phyloP scores from a whole-genome alignment of 2,329 filamentous ascomycete species.

The Pyricularia sp. region DNA sequence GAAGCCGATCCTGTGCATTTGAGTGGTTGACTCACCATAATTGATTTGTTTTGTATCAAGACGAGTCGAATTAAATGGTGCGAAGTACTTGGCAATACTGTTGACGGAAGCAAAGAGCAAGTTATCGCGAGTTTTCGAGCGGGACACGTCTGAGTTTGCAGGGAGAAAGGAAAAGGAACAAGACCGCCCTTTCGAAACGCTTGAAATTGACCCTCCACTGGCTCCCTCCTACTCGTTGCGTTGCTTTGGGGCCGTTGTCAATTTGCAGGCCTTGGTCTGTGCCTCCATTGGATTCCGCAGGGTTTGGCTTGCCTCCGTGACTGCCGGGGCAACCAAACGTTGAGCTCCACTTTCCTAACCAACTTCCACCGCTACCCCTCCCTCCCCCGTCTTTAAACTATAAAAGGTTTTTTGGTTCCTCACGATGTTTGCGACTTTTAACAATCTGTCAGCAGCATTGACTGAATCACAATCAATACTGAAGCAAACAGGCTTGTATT shows the following conservation, averaged over 20 bases:
- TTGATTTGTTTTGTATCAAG: neutral
- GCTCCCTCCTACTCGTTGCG: neutral
- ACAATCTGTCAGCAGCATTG: no score
- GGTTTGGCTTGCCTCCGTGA: neutral
- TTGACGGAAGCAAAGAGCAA: neutral
- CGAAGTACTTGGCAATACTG: neutral
- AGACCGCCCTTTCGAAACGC: neutral
- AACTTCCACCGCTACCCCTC: neutral
- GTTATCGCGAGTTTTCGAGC: neutral
- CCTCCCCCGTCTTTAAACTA: neutral
- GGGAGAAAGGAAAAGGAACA: neutral
- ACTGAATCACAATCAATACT: neutral
- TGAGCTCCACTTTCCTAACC: neutral
- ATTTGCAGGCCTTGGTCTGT: slow-evolving; percentile 3
- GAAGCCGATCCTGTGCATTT: neutral
- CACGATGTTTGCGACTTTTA: neutral
- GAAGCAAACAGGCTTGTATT: neutral
- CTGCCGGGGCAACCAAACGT: slow-evolving; percentile 2
- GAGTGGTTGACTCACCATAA: neutral
- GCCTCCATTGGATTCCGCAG: neutral
- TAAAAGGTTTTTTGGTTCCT: neutral
- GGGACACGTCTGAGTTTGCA: neutral
- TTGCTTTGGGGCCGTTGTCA: neutral
- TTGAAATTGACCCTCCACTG: neutral
- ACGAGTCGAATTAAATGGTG: neutral